phyloP scores from a whole-genome alignment of 768 basidiomycete genomes.

The Psilocybe cyanescens region DNA sequence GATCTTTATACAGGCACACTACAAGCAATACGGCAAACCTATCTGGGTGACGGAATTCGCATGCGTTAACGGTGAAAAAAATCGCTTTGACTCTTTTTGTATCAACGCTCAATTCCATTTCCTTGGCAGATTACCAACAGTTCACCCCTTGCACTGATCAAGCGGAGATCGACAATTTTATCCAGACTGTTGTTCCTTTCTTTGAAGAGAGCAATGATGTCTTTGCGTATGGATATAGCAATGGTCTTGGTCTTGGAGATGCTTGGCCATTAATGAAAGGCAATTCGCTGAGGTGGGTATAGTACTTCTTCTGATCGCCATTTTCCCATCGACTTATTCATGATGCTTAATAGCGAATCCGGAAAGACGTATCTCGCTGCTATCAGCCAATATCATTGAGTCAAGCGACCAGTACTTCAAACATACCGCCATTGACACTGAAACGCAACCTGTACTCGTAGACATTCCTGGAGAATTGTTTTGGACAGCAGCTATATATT shows the following conservation, averaged over 20 bases:
- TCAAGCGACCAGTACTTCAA: not conserved
- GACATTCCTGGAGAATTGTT: not conserved
- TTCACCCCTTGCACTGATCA: conserved; percentile 50
- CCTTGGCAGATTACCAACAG: conserved; percentile 34
- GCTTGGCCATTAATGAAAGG: conserved; percentile 48
- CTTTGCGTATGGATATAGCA: conserved; percentile 51
- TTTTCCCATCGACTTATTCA: not conserved
- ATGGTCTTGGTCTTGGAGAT: conserved; percentile 47
- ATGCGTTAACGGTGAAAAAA: conserved; percentile 44
- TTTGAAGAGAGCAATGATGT: conserved; percentile 39
- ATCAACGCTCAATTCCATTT: not conserved
- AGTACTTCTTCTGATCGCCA: not conserved
- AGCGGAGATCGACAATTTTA: conserved; percentile 43
- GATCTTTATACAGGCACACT: conserved; percentile 37
- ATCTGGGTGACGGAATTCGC: conserved; percentile 55
- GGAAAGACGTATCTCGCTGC: conserved; percentile 44
- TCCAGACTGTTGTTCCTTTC: conserved; percentile 41
- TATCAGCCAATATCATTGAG: conserved; percentile 41
- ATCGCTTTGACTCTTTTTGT: not conserved
- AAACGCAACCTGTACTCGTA: not conserved
- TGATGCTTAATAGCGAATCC: conserved; percentile 33
- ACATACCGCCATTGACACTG: not conserved
- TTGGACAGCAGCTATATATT: not conserved
- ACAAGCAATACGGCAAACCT: conserved; percentile 46
- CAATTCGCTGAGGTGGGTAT: conserved; percentile 36